Evolutionary conservation across 2,329 filamentous ascomycete genomes (phyloP), one percentile per base, ranked within the genome.

Genomic region (Lasiodiplodia citricola): DNA sequence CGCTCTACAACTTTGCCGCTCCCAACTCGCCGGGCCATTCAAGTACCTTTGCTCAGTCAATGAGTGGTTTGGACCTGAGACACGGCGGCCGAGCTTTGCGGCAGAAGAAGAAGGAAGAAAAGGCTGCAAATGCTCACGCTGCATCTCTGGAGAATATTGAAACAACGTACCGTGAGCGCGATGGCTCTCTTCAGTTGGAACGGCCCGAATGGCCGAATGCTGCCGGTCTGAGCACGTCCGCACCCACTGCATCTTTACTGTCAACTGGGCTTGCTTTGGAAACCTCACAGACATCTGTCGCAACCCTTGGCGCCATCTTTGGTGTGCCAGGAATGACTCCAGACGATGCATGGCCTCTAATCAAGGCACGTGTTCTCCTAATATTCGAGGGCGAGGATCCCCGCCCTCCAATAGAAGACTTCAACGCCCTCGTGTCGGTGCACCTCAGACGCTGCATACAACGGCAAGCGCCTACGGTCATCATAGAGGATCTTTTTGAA

Each of bases 341-440:
- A 0, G 92, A 96, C 72, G 92, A 96, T 78, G 93, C 92, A 6
- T 96, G 92, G 92, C 92, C 92, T 0, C 88, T 92, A 69, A 79
- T 96, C 21, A 93, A 91, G 78, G 90, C 91, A 3, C 91, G 92
- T 72, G 83, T 96, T 51, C 83, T 95, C 4, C 87, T 91, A 68
- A 88, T 96, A 2, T 96, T 96, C 72, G 91, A 94, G 72, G 92
- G 91, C 37, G 92, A 95, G 75, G 92, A 94, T 71, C 81, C 94
- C 21, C 87, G 91, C 44, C 84, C 92, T n/a, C 92, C 92, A 0
- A 88, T 96, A 6, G 93, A 96, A 77, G 92, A 95, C 74, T 90
- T 96, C 75, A 96, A 96, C 75, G 85, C 90, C 21, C 86, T 95
- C 1, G 92, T 95, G n/a, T 87, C 86, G 71, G 87, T 93, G 73